These are phyloP conservation scores for Leccinum colubrinum DNA, from an alignment of 1,284 basidiomycete genomes.

Conservation along the genomic window DNA sequence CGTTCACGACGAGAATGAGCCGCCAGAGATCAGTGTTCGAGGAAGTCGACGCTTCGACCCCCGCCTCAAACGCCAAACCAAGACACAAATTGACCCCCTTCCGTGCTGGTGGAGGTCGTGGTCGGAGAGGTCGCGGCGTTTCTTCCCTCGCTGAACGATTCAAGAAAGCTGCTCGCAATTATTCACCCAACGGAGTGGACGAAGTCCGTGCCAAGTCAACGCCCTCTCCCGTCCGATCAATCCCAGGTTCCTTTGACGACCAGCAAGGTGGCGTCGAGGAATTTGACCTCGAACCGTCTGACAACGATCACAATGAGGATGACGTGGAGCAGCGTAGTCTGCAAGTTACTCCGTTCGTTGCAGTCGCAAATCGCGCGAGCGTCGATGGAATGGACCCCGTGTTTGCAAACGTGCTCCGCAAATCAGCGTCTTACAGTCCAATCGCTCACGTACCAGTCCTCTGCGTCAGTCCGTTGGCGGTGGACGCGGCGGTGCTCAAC, in stretches of 20 bases:
- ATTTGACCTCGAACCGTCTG: constrained; percentile 26
- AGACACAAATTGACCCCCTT: constrained; percentile 36
- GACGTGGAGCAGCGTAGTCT: constrained; percentile 36
- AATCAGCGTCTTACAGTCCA: constrained; percentile 55
- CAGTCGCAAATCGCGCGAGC: constrained; percentile 56
- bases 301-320: constrained; percentile 40
- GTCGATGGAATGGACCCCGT: constrained; percentile 83
- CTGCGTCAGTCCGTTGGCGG: constrained; percentile 51
- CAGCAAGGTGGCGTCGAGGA: constrained; percentile 38
- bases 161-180: constrained; percentile 53
- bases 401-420: constrained; percentile 73
- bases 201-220: constrained; percentile 37
- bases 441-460: constrained; percentile 51
- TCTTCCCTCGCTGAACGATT: constrained; percentile 63
- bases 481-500: constrained; percentile 48
- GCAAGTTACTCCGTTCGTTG: constrained; percentile 38
- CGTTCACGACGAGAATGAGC: constrained; percentile 42
- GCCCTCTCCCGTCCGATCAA: constrained; percentile 50
- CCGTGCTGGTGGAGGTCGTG: constrained; percentile 34
- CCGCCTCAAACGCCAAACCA: constrained; percentile 32
- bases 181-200: constrained; percentile 49
- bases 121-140: constrained; percentile 47
- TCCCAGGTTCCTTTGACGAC: constrained; percentile 41
- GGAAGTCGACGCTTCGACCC: constrained; percentile 37
- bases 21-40: constrained; percentile 39